These are phyloP conservation scores for Solanum virginianum DNA, from an alignment of 257 asterid species.

Conservation along the genomic window DNA sequence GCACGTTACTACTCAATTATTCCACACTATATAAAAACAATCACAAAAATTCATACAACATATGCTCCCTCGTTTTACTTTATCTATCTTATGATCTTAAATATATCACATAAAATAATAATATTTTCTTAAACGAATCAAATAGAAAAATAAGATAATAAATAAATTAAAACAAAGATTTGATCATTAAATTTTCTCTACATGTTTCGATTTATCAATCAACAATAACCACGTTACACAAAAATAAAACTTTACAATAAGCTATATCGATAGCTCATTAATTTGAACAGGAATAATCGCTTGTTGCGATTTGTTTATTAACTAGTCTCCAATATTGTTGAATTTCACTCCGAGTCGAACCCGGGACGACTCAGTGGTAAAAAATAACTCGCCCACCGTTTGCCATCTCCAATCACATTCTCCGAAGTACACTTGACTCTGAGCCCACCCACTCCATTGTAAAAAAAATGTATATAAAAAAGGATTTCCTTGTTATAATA, in stretches of 20 bases:
- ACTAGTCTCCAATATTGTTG: background rate
- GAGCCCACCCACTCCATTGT: rapidly evolving
- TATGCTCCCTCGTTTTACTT: background rate
- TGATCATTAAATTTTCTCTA: background rate
- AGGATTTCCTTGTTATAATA: background rate
- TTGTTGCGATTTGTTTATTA: background rate
- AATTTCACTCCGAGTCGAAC: slow-evolving; percentile 16
- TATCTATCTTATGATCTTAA: background rate
- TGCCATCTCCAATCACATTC: slow-evolving; percentile 47
- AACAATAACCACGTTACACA: background rate
- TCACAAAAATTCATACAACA: background rate
- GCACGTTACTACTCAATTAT: slow-evolving; percentile 25
- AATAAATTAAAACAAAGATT: background rate
- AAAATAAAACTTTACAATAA: background rate
- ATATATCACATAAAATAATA: too few relatives aligned
- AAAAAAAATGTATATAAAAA: background rate
- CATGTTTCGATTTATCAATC: slow-evolving; percentile 12
- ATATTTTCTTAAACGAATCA: too few relatives aligned
- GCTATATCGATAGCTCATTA: background rate
- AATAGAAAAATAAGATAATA: too few relatives aligned
- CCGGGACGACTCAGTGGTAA: slow-evolving; percentile 55
- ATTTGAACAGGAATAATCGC: background rate
- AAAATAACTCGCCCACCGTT: slow-evolving; percentile 24
- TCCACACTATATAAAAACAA: background rate
- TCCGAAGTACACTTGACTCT: background rate